Base-by-base conservation (phyloP, 169 alveolate genomes). In the Plasmodium knowlesi region DNA sequence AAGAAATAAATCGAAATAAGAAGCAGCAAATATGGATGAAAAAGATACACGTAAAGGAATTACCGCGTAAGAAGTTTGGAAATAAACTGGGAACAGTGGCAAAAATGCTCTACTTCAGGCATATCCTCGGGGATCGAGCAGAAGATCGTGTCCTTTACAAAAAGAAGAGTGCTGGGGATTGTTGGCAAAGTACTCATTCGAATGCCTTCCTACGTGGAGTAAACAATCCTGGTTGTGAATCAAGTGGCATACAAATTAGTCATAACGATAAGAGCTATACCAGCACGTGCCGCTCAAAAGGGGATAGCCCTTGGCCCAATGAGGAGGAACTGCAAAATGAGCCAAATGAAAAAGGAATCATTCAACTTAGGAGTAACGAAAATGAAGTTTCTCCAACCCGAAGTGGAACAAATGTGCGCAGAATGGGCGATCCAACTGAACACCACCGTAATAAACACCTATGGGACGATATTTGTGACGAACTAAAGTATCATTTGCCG, bases 51-150 rank as follows among this genome's bases (percentile, higher is more conserved):
- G 78, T 41, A 39, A 91, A 71, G 72, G 81, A 91, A 71, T 43
- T 91, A 57, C 91, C 92, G 74, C 92, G 85, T 41, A 91, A 91
- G 28, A 91, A 81, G 50, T 91, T 46, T 91, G 95, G 95, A 91
- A 91, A 91, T 54, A 67, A 91, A 82, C 82, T 91, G 83, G 95
- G 95, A 71, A 81, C 92, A 70, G 83, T 91, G 14, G 95, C 95
- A 50, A 80, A 82, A 82, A 37, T 71, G 53, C 37, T 70, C 50
- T 91, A 91, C 82, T 46, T 91, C 41, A 70, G 30, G 39, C 41
- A 22, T 81, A 34, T 73, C 30, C 50, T 25, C 19, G 54, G 53
- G 22, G 71, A 39, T 79, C 3, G 34, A 43, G 73, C 61, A 57
- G 34, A 84, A 50, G 50, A 34, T 39, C 53, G 61, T 72, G 67